Percentiles rank a stretch among this genome's conserved stretches.
Evolutionary conservation across 2,329 filamentous ascomycete species (phyloP).

Genomic region (Passalora sequoiae): DNA sequence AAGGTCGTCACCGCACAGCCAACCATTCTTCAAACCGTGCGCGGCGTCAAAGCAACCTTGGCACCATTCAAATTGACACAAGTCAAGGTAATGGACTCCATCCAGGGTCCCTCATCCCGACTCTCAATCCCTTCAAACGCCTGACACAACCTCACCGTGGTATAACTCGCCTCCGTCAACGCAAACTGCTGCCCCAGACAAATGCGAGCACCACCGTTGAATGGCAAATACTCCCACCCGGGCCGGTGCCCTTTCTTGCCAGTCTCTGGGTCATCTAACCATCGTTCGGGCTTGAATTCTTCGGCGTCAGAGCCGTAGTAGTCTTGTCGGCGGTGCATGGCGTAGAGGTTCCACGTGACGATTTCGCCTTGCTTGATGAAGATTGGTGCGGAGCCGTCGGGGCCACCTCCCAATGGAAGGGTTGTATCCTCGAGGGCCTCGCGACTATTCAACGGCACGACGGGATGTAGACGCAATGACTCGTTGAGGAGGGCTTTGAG

Average conservation of each 20-base stretch:
- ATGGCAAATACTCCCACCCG: constrained; percentile 36
- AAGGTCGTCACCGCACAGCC: not conserved
- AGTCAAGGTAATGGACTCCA: constrained; percentile 27
- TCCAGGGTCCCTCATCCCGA: constrained; percentile 30
- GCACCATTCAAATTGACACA: constrained; percentile 29
- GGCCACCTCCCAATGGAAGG: constrained; percentile 60
- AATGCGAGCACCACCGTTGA: constrained; percentile 35
- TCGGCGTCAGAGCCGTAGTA: constrained; percentile 45
- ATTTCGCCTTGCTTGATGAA: constrained; percentile 61
- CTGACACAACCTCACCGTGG: constrained; percentile 67
- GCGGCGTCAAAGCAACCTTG: constrained; percentile 27
- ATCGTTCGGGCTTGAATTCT: constrained; percentile 36
- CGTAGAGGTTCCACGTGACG: constrained; percentile 62
- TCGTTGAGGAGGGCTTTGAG: constrained; percentile 65
- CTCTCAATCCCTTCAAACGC: constrained; percentile 51
- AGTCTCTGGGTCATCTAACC: constrained; percentile 31
- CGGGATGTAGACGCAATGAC: constrained; percentile 69
- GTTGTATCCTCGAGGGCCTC: constrained; percentile 67
- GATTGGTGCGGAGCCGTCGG: constrained; percentile 53
- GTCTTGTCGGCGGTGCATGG: constrained; percentile 65
- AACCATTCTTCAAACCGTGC: not conserved
- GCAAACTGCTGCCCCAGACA: constrained; percentile 63
- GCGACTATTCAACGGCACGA: constrained; percentile 74
- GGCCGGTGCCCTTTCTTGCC: constrained; percentile 30
- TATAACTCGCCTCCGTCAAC: constrained; percentile 69